Percentiles rank a stretch among this genome's conserved stretches.
Evolutionary conservation across 2,329 filamentous ascomycete genomes (phyloP).

Genomic region (Calonectria leucothoes): DNA sequence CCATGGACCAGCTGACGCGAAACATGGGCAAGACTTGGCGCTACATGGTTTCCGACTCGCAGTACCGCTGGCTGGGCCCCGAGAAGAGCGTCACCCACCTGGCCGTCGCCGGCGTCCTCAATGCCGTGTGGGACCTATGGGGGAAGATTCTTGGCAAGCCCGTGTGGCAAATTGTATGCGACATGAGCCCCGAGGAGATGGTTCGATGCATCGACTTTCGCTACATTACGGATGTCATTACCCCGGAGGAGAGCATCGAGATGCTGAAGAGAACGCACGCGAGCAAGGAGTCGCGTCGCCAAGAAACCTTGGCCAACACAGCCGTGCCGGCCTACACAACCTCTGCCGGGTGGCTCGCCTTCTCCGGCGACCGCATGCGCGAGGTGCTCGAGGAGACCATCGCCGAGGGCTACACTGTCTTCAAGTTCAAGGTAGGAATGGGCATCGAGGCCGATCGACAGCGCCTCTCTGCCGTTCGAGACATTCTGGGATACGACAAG

Average conservation of each 20-base stretch:
- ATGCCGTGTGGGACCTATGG: slow-evolving; percentile 95
- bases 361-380: slow-evolving; percentile 88
- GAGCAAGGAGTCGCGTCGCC: slow-evolving; percentile 76
- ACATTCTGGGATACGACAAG: slow-evolving; percentile 83
- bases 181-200: slow-evolving; percentile 90
- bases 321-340: slow-evolving; percentile 94
- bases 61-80: slow-evolving; percentile 92
- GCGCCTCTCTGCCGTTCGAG: slow-evolving; percentile 78
- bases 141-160: slow-evolving; percentile 87
- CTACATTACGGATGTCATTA: slow-evolving; percentile 92
- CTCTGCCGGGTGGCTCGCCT: slow-evolving; percentile 91
- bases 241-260: slow-evolving; percentile 81
- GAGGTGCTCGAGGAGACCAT: slow-evolving; percentile 79
- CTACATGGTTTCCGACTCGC: slow-evolving; percentile 87
- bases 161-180: slow-evolving; percentile 88
- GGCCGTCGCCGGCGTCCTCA: slow-evolving; percentile 87
- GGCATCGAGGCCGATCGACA: slow-evolving; percentile 77
- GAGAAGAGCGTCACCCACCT: slow-evolving; percentile 96
- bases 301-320: slow-evolving; percentile 76
- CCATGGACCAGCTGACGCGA: slow-evolving; percentile 79
- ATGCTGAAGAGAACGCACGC: slow-evolving; percentile 74
- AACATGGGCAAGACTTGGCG: slow-evolving; percentile 93
- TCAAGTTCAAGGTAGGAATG: slow-evolving; percentile 90
- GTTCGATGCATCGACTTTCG: slow-evolving; percentile 92
- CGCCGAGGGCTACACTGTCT: slow-evolving; percentile 81